Percentiles rank a stretch among this genome's conserved stretches.
Evolutionary conservation across 2,329 filamentous ascomycete genomes (phyloP).

Genomic region (Lecanicillium sp.): DNA sequence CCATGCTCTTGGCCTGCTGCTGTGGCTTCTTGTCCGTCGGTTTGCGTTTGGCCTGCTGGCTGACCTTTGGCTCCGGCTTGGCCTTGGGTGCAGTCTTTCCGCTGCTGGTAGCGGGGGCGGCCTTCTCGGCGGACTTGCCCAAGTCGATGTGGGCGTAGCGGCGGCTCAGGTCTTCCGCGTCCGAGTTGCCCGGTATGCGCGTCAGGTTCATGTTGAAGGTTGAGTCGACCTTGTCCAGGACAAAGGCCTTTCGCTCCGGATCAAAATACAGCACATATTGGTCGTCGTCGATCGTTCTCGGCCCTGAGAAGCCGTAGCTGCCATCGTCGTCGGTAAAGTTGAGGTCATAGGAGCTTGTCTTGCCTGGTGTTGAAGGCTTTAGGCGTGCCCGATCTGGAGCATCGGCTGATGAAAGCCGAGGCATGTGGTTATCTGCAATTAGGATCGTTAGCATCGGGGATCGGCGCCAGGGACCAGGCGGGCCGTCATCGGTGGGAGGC

Average conservation of each 20-base stretch:
- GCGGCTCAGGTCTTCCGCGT: conserved; percentile 55
- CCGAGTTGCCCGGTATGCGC: conserved; percentile 57
- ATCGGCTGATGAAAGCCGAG: conserved; percentile 39
- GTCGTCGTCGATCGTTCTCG: conserved; percentile 45
- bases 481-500: neutral
- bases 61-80: conserved; percentile 5
- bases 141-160: conserved; percentile 58
- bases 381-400: conserved; percentile 42
- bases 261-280: conserved; percentile 71
- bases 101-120: conserved; percentile 9
- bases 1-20: conserved; percentile 26
- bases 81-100: conserved; percentile 1
- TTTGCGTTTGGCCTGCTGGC: conserved; percentile 15
- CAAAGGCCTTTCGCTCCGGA: conserved; percentile 63
- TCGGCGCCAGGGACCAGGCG: neutral
- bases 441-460: conserved; percentile 5
- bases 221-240: conserved; percentile 75
- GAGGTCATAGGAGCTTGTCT: conserved; percentile 48
- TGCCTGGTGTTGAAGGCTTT: conserved; percentile 40
- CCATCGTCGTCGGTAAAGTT: conserved; percentile 45
- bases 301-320: conserved; percentile 54
- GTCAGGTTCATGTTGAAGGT: conserved; percentile 82
- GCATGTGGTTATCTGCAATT: conserved; percentile 58
- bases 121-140: conserved; percentile 16
- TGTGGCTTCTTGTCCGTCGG: conserved; percentile 12